Evolutionary conservation across 2,329 filamentous ascomycete species (phyloP), one percentile per base, ranked within the genome.

Genomic region (Coniosporium tulheliwenetii): DNA sequence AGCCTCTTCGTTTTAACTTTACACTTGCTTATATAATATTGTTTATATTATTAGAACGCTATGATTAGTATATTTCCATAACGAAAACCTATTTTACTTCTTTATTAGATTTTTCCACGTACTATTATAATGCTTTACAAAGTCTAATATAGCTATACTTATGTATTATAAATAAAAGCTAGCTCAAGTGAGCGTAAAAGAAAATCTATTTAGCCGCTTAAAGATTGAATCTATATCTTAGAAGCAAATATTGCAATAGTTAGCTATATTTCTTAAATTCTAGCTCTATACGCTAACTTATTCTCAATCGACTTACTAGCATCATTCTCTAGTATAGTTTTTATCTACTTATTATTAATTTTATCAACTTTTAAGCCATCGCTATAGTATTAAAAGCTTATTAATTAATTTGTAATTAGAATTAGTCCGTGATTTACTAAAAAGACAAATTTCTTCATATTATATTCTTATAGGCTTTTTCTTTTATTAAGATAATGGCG

Each of bases 31-130:
- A 43, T 55, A 56, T 3, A 50, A 55, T 30, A 58, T 51, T 10
- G 45, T 47, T 53, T 50, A 58, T 12, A 51, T 57, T 12, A 50
- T 54, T 42, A 52, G 49, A 34, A 59, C 42, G 41, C 44, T 54
- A 37, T 49, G 42, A 8, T 52, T 43, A 45, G 37, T 34, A n/a
- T 45, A 45, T 35, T 43, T 36, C 15, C 43, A 8, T 16, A 45
- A 29, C 12, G 31, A 37, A 30, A 44, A 46, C 5, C 39, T 12
- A 15, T 41, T 36, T 39, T 46, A 37, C 13, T 19, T 38, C 16
- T 40, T n/a, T 36, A 43, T 38, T 10, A 47, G 37, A 8, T 34
- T 14, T 10, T 35, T 16, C 46, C 41, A 46, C 10, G 36, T 40
- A 7, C 34, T 40, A 10, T 36, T 16, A 30, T 45, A 47, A 15